Base-by-base conservation (phyloP, 2,329 filamentous ascomycete genomes). In the Alternaria ethzedia region DNA sequence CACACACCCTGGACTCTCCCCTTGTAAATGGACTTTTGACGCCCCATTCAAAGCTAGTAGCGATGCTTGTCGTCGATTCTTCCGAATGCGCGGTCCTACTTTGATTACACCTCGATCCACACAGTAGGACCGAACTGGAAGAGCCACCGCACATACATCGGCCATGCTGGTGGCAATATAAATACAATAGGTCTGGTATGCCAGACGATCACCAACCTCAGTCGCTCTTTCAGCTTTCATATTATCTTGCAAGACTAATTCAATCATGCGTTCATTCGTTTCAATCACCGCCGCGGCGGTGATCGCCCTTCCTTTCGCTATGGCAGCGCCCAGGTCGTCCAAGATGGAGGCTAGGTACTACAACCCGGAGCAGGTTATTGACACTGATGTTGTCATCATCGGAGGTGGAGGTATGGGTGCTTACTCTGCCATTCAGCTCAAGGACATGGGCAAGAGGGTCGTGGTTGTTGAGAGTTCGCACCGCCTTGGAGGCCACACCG, bases 401-500 rank as follows among this genome's bases (percentile, higher is more conserved):
- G 82, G 82, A 28, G 82, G 82, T 8, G 83, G 83, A 26, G 70
- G 75, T 7, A 67, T 72, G 20, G 82, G 82, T 6, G 80, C 78
- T 3, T 80, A 83, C 62, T 73, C 79, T 12, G 82, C 82, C 6
- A 77, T 83, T 43, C 65, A 74, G n/a, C 75, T 85, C 10, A 70
- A 76, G 13, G 75, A 83, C 36, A 54, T 69, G 49, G 77, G 77
- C 44, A 75, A 80, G 26, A 79, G 60, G 6, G 74, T 84, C 13
- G 73, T 78, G 3, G 65, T 85, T 2, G 67, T 84, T 26, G 83
- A 85, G 64, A 75, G 71, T 44, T 67, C 81, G 49, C 61, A 56
- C 17, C 61, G 54, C 17, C 67, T 86, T 66, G 85, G 85, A 20
- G 85, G 85, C 3, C 84, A 86, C 63, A 82, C 83, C 9, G 75